phyloP scores from a whole-genome alignment of 106 monocot species.

The Platanthera guangdongensis region DNA sequence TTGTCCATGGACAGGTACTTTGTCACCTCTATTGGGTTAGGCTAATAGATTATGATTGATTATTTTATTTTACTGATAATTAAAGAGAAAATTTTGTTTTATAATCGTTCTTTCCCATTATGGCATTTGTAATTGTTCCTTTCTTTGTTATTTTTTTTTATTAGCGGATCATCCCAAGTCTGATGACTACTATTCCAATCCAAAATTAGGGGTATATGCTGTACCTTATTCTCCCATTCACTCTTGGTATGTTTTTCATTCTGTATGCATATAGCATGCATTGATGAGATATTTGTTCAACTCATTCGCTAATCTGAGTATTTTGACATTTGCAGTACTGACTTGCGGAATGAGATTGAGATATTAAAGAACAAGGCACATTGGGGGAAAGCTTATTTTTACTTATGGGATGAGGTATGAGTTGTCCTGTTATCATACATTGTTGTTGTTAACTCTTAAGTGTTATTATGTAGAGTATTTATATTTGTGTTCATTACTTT shows the following conservation, averaged over 20 bases:
- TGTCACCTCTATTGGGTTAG: slow-evolving; percentile 2
- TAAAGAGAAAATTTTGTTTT: not conserved
- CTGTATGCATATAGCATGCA: not conserved
- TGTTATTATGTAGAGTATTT: no score
- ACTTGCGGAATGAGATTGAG: slow-evolving; percentile 76
- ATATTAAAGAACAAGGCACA: slow-evolving; percentile 74
- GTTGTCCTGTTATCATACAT: not conserved
- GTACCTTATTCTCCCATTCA: slow-evolving; percentile 82
- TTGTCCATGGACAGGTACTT: slow-evolving; percentile 94
- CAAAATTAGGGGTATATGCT: slow-evolving; percentile 98
- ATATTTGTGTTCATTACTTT: no score
- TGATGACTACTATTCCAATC: slow-evolving; percentile 84
- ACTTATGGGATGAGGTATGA: slow-evolving; percentile 95
- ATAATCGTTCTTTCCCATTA: not conserved
- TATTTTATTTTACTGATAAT: slow-evolving; percentile 5
- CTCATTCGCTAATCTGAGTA: slow-evolving; percentile 12
- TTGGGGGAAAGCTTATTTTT: slow-evolving; percentile 98
- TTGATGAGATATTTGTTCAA: not conserved
- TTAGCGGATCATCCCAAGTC: slow-evolving; percentile 94
- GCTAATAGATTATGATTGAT: not conserved
- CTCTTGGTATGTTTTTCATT: slow-evolving; percentile 41
- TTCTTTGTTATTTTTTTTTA: slow-evolving; percentile 13
- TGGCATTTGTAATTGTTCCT: not conserved
- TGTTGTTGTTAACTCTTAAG: not conserved
- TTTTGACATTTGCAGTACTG: slow-evolving; percentile 46